Evolutionary conservation across 805 yeast genomes (phyloP).

Genomic region (Yamadazyma phyllophila): DNA sequence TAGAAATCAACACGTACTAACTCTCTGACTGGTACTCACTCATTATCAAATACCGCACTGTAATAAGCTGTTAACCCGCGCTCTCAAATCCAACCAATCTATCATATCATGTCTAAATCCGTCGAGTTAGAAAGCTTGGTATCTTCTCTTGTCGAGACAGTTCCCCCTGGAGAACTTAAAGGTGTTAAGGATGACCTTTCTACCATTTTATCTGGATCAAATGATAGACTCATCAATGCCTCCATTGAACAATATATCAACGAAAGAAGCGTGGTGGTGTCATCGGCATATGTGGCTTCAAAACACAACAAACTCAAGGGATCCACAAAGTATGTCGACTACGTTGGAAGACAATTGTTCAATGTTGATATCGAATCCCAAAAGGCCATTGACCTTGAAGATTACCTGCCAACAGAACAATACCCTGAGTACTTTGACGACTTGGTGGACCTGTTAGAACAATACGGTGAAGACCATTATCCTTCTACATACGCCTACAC

Average conservation of each 20-base stretch:
- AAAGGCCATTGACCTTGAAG: conserved; percentile 53
- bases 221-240: conserved; percentile 20
- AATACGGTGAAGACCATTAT: conserved; percentile 64
- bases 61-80: too few species aligned
- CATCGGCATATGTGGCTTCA: conserved; percentile 31
- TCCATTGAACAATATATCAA: conserved; percentile 29
- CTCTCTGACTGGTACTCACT: too few species aligned
- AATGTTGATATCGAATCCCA: conserved; percentile 55
- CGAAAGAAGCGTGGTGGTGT: conserved; percentile 28
- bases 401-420: conserved; percentile 20
- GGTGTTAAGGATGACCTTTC: conserved; percentile 26
- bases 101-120: conserved; percentile 1
- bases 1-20: too few species aligned
- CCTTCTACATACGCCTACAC: conserved; percentile 53
- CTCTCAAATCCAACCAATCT: too few species aligned
- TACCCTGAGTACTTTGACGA: conserved; percentile 30
- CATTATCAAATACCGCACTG: too few species aligned
- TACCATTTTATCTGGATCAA: conserved; percentile 18
- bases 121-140: conserved; percentile 6
- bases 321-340: conserved; percentile 53
- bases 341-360: conserved; percentile 45
- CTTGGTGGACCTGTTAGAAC: conserved; percentile 33
- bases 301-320: conserved; percentile 28
- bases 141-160: conserved; percentile 27
- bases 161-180: conserved; percentile 40